Evolutionary conservation across 1,139 yeast species (phyloP).

Genomic region (Nadsonia commutata): DNA sequence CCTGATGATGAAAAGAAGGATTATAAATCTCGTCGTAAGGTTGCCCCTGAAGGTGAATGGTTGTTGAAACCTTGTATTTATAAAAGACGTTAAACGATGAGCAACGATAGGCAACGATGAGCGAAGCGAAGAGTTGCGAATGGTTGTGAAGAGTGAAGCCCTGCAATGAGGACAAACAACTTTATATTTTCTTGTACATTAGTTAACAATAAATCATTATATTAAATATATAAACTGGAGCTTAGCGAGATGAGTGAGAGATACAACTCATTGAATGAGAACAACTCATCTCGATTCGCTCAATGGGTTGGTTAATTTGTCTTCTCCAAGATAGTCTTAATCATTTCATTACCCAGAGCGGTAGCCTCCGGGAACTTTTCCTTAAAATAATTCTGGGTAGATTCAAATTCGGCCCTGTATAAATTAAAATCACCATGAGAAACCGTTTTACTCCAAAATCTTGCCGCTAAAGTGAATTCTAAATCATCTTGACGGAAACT

Average conservation of each 20-base stretch:
- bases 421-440: conserved; percentile 60
- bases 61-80: conserved; percentile 88
- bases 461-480: conserved; percentile 34
- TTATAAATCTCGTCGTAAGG: conserved; percentile 39
- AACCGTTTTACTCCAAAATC: conserved; percentile 68
- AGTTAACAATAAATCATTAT: too few relatives aligned
- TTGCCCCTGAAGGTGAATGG: conserved; percentile 71
- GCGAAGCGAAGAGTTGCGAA: too few relatives aligned
- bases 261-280: too few relatives aligned
- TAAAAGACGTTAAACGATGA: conserved; percentile 80
- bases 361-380: conserved; percentile 87
- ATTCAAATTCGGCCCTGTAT: conserved; percentile 59
- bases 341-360: conserved; percentile 89
- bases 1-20: conserved; percentile 47
- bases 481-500: conserved; percentile 73
- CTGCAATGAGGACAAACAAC: too few relatives aligned
- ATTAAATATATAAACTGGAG: too few relatives aligned
- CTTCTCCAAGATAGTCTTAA: conserved; percentile 49
- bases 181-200: too few relatives aligned
- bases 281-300: neutral
- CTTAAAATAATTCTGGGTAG: conserved; percentile 63
- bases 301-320: too few relatives aligned
- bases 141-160: too few relatives aligned
- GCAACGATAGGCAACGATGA: too few relatives aligned
- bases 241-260: too few relatives aligned